Conservation (phyloP, 2,329 filamentous ascomycete genomes). For the Tothia fuscella region DNA sequence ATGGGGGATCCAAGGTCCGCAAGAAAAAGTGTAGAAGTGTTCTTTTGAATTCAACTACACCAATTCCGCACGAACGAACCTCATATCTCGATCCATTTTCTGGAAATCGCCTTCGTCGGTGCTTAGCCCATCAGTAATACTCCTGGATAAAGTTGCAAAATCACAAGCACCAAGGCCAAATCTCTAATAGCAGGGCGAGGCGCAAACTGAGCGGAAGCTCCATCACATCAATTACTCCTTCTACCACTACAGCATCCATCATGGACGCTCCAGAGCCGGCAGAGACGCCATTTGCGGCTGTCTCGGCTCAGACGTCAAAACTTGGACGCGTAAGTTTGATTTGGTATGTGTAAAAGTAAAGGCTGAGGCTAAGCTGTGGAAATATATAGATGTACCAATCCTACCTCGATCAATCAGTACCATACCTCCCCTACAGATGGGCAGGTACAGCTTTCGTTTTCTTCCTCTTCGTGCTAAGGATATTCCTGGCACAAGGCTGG, state of each 20-base stretch:
- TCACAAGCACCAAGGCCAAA: too few relatives aligned
- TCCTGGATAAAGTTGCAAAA: too few relatives aligned
- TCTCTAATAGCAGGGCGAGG: too few relatives aligned
- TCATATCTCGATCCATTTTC: too few relatives aligned
- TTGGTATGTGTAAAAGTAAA: background rate
- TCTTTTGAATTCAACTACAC: too few relatives aligned
- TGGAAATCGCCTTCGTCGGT: too few relatives aligned
- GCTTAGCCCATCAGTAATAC: too few relatives aligned
- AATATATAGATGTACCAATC: conserved; percentile 71
- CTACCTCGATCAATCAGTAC: conserved; percentile 86
- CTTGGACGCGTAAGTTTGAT: conserved; percentile 52
- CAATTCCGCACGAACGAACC: too few relatives aligned
- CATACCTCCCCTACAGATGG: conserved; percentile 85
- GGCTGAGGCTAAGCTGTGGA: conserved; percentile 1
- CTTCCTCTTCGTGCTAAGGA: conserved; percentile 73
- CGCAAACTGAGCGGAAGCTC: too few relatives aligned
- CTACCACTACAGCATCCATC: conserved; percentile 18
- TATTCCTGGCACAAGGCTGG: conserved; percentile 91
- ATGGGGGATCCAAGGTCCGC: too few relatives aligned
- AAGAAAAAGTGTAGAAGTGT: too few relatives aligned
- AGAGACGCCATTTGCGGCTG: conserved; percentile 85
- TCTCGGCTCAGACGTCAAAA: conserved; percentile 72
- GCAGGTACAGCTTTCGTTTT: conserved; percentile 65
- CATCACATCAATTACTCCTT: too few relatives aligned
- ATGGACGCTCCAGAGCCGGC: conserved; percentile 77